phyloP scores from a whole-genome alignment of 495 filamentous ascomycete genomes.

The Trichoderma asperelloides region DNA sequence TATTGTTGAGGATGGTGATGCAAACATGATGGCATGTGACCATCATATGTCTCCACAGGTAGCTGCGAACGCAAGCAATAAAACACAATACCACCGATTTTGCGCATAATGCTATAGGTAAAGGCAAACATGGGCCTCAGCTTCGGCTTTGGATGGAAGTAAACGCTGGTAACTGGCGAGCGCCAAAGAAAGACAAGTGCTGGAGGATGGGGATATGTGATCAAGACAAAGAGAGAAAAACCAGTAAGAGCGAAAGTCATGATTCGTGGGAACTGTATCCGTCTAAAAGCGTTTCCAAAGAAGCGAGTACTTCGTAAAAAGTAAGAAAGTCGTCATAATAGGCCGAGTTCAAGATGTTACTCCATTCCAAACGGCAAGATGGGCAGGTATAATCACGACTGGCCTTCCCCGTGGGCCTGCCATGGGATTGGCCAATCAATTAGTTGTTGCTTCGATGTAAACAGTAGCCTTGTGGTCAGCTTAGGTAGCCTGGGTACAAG shows the following conservation, averaged over 20 bases:
- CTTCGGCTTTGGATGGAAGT: no score
- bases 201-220: neutral
- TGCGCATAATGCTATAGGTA: no score
- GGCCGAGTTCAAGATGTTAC: neutral
- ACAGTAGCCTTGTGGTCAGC: neutral
- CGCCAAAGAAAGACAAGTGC: neutral
- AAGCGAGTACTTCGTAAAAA: neutral
- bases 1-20: no score
- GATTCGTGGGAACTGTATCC: neutral
- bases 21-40: no score
- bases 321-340: neutral
- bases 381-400: neutral
- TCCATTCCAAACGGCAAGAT: neutral
- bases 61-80: no score
- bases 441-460: neutral
- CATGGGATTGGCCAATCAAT: neutral
- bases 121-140: no score
- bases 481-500: constrained; percentile 53
- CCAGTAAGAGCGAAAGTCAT: neutral
- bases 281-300: neutral
- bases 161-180: neutral
- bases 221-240: neutral
- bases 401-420: neutral
- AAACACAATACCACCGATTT: no score
- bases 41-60: no score